phyloP scores from a whole-genome alignment of 2,329 filamentous ascomycete genomes.

The Alternaria arborescens region DNA sequence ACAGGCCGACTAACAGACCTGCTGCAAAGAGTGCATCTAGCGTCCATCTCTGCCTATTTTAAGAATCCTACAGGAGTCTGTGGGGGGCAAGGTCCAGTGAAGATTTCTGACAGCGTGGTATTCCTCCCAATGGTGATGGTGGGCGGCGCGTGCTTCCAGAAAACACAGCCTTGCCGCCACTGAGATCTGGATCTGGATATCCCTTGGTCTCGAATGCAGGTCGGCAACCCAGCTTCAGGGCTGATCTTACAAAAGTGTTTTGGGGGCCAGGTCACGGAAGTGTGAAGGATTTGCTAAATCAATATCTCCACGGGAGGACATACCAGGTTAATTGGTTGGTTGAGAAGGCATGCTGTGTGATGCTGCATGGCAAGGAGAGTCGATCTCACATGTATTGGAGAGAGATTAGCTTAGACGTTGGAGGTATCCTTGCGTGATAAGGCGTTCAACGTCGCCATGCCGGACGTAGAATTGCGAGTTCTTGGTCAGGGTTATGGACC shows the following conservation, averaged over 20 bases:
- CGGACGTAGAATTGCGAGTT: constrained; percentile 98
- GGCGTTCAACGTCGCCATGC: constrained; percentile 90
- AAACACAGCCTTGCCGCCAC: constrained; percentile 3
- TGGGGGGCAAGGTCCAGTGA: neutral
- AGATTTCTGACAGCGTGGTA: neutral
- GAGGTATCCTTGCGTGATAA: constrained; percentile 94
- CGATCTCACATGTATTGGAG: neutral
- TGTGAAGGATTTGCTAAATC: neutral
- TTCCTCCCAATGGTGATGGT: neutral
- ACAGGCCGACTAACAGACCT: neutral
- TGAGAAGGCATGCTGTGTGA: neutral
- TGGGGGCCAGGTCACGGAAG: neutral
- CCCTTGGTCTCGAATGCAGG: constrained; percentile 7
- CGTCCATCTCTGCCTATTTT: constrained; percentile 3
- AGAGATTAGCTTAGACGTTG: constrained; percentile 79
- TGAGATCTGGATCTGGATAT: constrained; percentile 3
- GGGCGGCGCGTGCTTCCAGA: neutral
- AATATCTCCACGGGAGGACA: neutral
- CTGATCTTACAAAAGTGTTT: neutral
- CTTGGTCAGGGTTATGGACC: constrained; percentile 93
- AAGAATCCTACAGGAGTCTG: neutral
- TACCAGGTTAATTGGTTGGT: neutral
- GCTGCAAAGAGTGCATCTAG: neutral
- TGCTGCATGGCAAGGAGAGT: neutral
- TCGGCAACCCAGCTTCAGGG: constrained; percentile 7